phyloP scores from a whole-genome alignment of 768 basidiomycete species.

The Lactarius evosmus region DNA sequence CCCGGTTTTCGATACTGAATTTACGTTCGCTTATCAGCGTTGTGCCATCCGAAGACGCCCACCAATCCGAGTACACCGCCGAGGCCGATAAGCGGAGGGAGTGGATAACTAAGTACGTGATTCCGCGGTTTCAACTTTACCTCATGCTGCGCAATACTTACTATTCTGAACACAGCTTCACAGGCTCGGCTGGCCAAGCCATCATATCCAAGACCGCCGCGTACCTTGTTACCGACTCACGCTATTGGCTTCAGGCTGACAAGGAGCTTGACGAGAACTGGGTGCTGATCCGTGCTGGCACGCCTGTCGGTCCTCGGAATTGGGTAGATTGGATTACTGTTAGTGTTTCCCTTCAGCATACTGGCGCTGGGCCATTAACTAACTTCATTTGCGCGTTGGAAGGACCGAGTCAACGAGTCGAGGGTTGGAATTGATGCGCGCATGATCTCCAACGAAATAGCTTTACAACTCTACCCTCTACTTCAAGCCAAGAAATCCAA shows the following conservation, averaged over 20 bases:
- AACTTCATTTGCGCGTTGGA: slow-evolving; percentile 26
- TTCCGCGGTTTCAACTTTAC: neutral
- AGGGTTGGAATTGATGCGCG: slow-evolving; percentile 83
- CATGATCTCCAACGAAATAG: slow-evolving; percentile 74
- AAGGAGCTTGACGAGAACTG: slow-evolving; percentile 73
- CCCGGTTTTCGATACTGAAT: slow-evolving; percentile 18
- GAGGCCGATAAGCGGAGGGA: slow-evolving; percentile 71
- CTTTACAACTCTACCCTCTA: slow-evolving; percentile 54
- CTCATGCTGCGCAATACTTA: neutral
- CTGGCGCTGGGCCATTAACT: neutral
- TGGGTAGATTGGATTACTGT: slow-evolving; percentile 72
- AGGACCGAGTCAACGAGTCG: slow-evolving; percentile 41
- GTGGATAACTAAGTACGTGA: slow-evolving; percentile 68
- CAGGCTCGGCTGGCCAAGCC: slow-evolving; percentile 67
- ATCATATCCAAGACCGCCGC: slow-evolving; percentile 64
- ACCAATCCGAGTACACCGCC: slow-evolving; percentile 80
- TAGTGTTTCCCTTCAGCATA: neutral
- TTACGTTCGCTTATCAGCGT: slow-evolving; percentile 43
- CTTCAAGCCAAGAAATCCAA: slow-evolving; percentile 55
- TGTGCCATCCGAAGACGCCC: slow-evolving; percentile 77
- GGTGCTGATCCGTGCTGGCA: slow-evolving; percentile 60
- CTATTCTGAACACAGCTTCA: slow-evolving; percentile 43
- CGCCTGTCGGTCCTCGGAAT: slow-evolving; percentile 52
- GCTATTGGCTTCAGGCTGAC: slow-evolving; percentile 79
- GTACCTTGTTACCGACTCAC: slow-evolving; percentile 74